phyloP scores from a whole-genome alignment of 1,284 basidiomycete genomes.

The Volvariella volvacea region DNA sequence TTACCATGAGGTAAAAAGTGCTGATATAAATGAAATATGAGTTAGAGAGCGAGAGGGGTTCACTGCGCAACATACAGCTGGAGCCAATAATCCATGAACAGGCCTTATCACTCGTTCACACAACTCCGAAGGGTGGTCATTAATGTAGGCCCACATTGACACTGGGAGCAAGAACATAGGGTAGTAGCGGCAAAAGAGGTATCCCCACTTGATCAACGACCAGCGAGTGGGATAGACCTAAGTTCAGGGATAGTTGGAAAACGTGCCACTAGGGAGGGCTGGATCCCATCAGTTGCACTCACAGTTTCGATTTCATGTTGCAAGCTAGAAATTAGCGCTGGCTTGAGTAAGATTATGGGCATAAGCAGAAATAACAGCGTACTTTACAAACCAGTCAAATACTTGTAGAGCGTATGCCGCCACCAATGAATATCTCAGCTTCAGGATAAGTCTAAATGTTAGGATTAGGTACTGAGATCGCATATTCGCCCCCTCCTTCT shows the following conservation, averaged over 20 bases:
- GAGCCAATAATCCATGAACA: background rate
- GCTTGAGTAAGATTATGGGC: background rate
- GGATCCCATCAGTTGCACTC: slow-evolving; percentile 5
- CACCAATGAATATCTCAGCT: slow-evolving; percentile 12
- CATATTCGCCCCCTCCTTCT: no score
- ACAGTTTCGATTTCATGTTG: slow-evolving; percentile 16
- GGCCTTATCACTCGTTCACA: background rate
- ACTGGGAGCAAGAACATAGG: background rate
- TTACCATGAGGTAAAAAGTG: slow-evolving; percentile 22
- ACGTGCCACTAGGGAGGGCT: no score
- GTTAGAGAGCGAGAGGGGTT: background rate
- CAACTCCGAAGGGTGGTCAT: background rate
- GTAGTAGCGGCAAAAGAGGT: background rate
- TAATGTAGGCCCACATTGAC: background rate
- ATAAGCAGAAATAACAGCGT: background rate
- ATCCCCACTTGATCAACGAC: background rate
- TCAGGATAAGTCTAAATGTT: no score
- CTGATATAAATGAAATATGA: slow-evolving; percentile 7
- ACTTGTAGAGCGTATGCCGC: background rate
- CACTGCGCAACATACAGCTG: background rate
- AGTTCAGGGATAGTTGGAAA: background rate
- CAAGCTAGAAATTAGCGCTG: slow-evolving; percentile 4
- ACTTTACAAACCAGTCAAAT: slow-evolving; percentile 1
- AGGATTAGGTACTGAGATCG: no score
- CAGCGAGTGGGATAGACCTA: slow-evolving; percentile 17